phyloP scores from a whole-genome alignment of 2,329 filamentous ascomycete genomes.

The Trichoderma sp. region DNA sequence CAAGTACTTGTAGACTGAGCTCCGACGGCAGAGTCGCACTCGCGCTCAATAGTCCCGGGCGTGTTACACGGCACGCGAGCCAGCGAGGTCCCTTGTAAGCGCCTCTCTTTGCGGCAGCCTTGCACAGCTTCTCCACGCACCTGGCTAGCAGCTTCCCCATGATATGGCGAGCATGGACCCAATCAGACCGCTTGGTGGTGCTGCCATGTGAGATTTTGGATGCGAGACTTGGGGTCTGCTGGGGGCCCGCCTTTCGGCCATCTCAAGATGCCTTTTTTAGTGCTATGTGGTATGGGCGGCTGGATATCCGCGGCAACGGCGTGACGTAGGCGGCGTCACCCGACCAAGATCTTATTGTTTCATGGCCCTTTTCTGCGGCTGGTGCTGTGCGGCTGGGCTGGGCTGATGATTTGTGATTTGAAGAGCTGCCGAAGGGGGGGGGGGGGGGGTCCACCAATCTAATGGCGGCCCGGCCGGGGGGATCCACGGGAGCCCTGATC shows the following conservation, averaged over 20 bases:
- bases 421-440: constrained; percentile 19
- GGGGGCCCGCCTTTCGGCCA: constrained; percentile 1
- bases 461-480: constrained; percentile 21
- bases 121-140: constrained; percentile 19
- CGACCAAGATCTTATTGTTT: constrained; percentile 17
- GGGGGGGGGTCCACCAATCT: constrained; percentile 7
- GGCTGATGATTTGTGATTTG: constrained; percentile 7
- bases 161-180: not conserved
- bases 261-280: constrained; percentile 18
- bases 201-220: constrained; percentile 25
- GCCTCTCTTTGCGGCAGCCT: constrained; percentile 14
- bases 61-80: constrained; percentile 1
- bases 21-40: constrained; percentile 16
- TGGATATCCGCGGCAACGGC: constrained; percentile 13
- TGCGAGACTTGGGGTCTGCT: constrained; percentile 17
- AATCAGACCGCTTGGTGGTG: constrained; percentile 13
- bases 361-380: not conserved
- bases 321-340: constrained; percentile 23
- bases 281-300: constrained; percentile 4
- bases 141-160: constrained; percentile 7
- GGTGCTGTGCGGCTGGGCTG: constrained; percentile 8
- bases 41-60: constrained; percentile 15
- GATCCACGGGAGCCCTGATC: constrained; percentile 8
- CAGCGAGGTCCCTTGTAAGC: not conserved
- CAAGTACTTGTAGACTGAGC: too few species aligned